A percentile compares a stretch with the other conserved stretches of the same genome.
Conservation (phyloP, 1,139 yeast species). For the Hyphopichia fennica region DNA sequence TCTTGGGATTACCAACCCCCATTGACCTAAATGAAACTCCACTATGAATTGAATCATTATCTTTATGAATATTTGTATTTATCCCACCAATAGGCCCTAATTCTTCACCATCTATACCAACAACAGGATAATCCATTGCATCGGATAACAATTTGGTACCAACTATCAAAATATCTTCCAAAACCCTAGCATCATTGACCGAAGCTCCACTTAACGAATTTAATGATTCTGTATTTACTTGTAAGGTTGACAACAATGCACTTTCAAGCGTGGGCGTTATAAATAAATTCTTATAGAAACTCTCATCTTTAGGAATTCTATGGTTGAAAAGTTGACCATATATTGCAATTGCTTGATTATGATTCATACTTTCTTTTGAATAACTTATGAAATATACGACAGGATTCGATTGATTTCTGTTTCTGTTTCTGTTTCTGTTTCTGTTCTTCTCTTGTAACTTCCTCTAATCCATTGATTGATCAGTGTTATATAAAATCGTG, state of each 20-base stretch:
- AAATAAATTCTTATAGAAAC: conserved; percentile 24
- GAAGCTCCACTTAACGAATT: conserved; percentile 6
- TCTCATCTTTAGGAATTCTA: conserved; percentile 17
- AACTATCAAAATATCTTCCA: conserved; percentile 18
- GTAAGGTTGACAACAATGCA: conserved; percentile 23
- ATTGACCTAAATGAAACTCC: neutral
- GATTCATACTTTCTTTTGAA: conserved; percentile 11
- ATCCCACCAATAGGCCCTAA: conserved; percentile 8
- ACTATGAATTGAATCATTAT: conserved; percentile 1
- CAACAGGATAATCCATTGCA: conserved; percentile 13
- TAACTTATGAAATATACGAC: too few species aligned
- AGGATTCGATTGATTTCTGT: too few species aligned
- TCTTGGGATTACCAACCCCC: neutral
- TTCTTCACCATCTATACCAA: conserved; percentile 9
- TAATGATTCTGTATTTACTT: conserved; percentile 19
- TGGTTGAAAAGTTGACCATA: conserved; percentile 27
- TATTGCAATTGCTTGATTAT: conserved; percentile 15
- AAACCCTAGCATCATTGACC: conserved; percentile 8
- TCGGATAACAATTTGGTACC: conserved; percentile 23
- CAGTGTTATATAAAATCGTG: too few species aligned
- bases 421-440: too few species aligned
- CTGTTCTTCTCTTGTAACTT: too few species aligned
- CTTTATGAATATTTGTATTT: conserved; percentile 4
- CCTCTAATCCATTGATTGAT: too few species aligned
- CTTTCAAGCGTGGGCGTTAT: conserved; percentile 26